A percentile compares a stretch with the other conserved stretches of the same genome.
Evolutionary conservation across 1,139 yeast genomes (phyloP).

Genomic region (Hansenula sp.): DNA sequence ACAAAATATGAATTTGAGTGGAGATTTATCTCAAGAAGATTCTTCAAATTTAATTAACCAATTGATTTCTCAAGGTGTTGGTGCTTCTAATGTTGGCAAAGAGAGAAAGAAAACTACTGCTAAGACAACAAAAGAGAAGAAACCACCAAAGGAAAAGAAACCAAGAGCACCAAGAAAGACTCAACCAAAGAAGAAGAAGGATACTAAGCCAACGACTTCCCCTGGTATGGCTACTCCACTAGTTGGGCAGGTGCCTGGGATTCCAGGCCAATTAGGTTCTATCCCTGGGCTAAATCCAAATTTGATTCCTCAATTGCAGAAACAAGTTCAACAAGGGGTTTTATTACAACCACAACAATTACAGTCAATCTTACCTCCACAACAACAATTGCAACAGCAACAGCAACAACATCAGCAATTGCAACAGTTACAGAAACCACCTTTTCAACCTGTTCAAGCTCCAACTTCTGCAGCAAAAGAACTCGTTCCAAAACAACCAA

Average conservation of each 20-base stretch:
- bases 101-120: conserved; percentile 18
- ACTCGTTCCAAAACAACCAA: conserved; percentile 15
- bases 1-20: conserved; percentile 42
- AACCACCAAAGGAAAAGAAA: conserved; percentile 22
- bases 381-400: conserved; percentile 4
- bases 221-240: conserved; percentile 12
- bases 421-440: conserved; percentile 1
- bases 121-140: conserved; percentile 19
- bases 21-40: conserved; percentile 10
- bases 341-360: background rate
- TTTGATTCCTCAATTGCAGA: background rate
- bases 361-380: conserved; percentile 4
- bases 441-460: conserved; percentile 1
- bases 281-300: conserved; percentile 1
- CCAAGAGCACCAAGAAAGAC: conserved; percentile 22
- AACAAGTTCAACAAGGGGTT: background rate
- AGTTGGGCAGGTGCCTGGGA: conserved; percentile 4
- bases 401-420: background rate
- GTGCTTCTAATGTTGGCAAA: conserved; percentile 7
- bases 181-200: conserved; percentile 20
- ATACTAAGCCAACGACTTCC: conserved; percentile 11
- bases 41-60: conserved; percentile 12
- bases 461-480: background rate
- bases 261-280: background rate
- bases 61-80: conserved; percentile 13